phyloP scores from a whole-genome alignment of 2,329 filamentous ascomycete species.

The Elsinoe necatrix region DNA sequence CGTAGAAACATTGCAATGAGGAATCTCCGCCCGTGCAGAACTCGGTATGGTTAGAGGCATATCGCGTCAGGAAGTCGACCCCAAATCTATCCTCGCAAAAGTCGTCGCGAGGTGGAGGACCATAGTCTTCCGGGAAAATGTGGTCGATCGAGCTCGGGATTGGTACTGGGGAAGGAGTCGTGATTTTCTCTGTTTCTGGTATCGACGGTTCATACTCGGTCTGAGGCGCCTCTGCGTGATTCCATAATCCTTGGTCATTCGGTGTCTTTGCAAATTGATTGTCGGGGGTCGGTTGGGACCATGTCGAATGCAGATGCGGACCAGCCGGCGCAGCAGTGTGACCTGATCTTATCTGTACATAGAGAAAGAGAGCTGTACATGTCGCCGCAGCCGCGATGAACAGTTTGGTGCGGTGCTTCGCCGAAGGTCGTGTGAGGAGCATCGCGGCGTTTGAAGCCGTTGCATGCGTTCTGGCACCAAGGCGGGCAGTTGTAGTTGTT shows the following conservation, averaged over 20 bases:
- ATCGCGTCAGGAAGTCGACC: conserved; percentile 6
- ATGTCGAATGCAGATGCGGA: conserved; percentile 7
- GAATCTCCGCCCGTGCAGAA: conserved; percentile 4
- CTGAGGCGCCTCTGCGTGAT: background rate
- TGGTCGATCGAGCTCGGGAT: background rate
- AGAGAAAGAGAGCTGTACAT: conserved; percentile 2
- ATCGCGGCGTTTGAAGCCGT: conserved; percentile 10
- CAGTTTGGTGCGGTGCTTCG: conserved; percentile 4
- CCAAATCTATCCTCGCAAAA: conserved; percentile 11
- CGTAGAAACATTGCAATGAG: conserved; percentile 6
- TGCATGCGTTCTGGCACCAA: conserved; percentile 7
- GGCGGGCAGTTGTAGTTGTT: background rate
- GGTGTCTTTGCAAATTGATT: background rate
- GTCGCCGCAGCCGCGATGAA: background rate
- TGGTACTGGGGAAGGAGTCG: background rate
- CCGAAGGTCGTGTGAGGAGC: conserved; percentile 1
- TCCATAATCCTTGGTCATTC: background rate
- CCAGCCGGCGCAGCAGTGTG: conserved; percentile 1
- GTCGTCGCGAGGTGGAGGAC: conserved; percentile 2
- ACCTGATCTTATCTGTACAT: conserved; percentile 14
- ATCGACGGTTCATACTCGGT: background rate
- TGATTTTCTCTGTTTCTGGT: background rate
- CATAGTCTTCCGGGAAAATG: background rate
- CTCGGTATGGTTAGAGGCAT: conserved; percentile 8
- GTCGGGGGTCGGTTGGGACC: background rate